phyloP scores from a whole-genome alignment of 23 red algal species.

The Chondrus crispus region DNA sequence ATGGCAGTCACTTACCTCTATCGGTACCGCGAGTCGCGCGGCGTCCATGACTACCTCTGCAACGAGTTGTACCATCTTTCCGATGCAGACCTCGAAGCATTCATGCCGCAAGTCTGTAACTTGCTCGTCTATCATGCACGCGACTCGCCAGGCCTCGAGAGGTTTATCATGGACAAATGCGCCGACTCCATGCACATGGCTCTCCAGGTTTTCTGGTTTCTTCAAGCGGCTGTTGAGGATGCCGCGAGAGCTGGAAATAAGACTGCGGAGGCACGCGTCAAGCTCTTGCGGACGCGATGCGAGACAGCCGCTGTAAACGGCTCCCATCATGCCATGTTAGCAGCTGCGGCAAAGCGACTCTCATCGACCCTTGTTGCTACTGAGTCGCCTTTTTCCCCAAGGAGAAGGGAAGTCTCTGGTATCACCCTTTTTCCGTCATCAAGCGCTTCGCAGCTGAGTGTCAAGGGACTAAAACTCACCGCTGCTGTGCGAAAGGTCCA shows the following conservation, averaged over 20 bases:
- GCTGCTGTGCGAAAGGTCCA: too few species aligned
- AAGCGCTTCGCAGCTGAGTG: conserved; percentile 31
- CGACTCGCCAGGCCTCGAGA: conserved; percentile 73
- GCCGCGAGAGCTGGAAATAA: conserved; percentile 19
- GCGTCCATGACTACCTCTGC: conserved; percentile 96
- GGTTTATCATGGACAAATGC: conserved; percentile 97
- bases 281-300: conserved; percentile 80
- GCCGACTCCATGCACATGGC: conserved; percentile 94
- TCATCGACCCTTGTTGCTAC: conserved; percentile 41
- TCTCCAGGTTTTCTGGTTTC: conserved; percentile 98
- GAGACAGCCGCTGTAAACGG: conserved; percentile 98
- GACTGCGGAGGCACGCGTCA: conserved; percentile 13
- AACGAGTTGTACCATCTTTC: conserved; percentile 92
- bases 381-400: conserved; percentile 40
- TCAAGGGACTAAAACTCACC: too few species aligned
- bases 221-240: conserved; percentile 95
- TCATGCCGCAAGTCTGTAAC: conserved; percentile 97
- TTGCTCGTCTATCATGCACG: conserved; percentile 90
- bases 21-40: conserved; percentile 80
- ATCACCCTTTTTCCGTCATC: conserved; percentile 46
- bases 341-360: conserved; percentile 29
- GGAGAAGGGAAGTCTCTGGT: background rate
- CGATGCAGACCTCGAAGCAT: conserved; percentile 88
- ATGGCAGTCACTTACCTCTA: conserved; percentile 99
- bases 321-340: conserved; percentile 46